These are phyloP conservation scores for Discostella pseudostelligera DNA, from an alignment of 108 stramenopile genomes.

Conservation along the genomic window DNA sequence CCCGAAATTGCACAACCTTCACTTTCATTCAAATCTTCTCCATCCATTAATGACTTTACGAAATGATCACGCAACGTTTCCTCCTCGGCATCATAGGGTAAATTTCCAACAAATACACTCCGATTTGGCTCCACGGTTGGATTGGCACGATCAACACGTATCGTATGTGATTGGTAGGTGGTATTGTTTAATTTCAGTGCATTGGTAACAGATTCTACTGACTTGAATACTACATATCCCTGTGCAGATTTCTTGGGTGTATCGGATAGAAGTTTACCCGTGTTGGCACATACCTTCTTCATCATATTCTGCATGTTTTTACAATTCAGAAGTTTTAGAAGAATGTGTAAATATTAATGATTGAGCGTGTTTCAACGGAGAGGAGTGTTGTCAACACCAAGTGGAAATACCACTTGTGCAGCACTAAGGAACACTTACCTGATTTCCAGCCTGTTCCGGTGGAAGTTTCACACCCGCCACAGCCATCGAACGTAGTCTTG, in stretches of 20 bases:
- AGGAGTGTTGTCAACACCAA: neutral
- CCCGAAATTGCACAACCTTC: conserved; percentile 53
- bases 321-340: too few relatives aligned
- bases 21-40: conserved; percentile 27
- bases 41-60: conserved; percentile 31
- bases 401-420: neutral
- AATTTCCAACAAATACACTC: conserved; percentile 78
- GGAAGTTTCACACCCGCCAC: conserved; percentile 76
- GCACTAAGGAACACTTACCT: conserved; percentile 18
- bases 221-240: conserved; percentile 81
- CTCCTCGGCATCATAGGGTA: conserved; percentile 77
- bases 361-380: neutral
- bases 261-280: conserved; percentile 40
- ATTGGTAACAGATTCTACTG: conserved; percentile 52
- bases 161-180: conserved; percentile 53
- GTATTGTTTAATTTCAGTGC: conserved; percentile 74
- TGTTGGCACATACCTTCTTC: conserved; percentile 73
- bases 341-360: too few relatives aligned
- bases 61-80: conserved; percentile 63
- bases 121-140: conserved; percentile 59
- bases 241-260: conserved; percentile 43
- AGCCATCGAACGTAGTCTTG: conserved; percentile 68
- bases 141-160: conserved; percentile 41
- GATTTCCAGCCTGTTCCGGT: conserved; percentile 67
- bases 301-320: conserved; percentile 54